Base-by-base conservation (phyloP, 2,329 filamentous ascomycete genomes). In the Nakataea oryzae region DNA sequence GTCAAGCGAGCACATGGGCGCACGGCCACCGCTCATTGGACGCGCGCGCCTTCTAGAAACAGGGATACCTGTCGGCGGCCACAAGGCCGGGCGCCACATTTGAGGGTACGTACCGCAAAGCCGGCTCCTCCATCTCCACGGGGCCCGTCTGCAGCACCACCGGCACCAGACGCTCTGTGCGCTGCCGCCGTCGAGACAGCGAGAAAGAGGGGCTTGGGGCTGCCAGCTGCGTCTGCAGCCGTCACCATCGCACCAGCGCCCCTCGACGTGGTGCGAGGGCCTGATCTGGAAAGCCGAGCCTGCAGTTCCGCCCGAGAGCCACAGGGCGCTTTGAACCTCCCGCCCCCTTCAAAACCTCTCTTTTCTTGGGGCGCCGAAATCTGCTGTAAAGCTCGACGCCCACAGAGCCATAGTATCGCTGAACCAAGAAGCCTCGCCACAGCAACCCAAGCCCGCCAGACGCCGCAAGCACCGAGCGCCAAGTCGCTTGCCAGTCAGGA, bases 1-100 rank as follows among this genome's bases (percentile, higher is more conserved):
- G 66, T 65, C 63, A 63, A 64, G 63, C 60, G 62, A 61, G 60
- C 60, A 63, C 63, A 66, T 67, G 67, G 67, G 66, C 64, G 58
- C 55, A 65, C 60, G 50, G 54, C 41, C 62, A 54, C 32, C 54
- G 60, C 59, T 61, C 29, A 69, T 69, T 69, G 67, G 67, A 59
- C 62, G 41, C 41, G 17, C 21, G 41, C 41, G 58, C 6, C 27
- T 27, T 34, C 32, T n/a, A 27, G 32, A 54, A 47, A 24, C n/a
- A 50, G 41, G 41, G 41, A 50, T 50, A 50, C 17, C 34, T 41
- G 34, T 8, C 41, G 21, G 13, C 30, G 9, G 9, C 30, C 9
- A 32, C 30, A 32, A 50, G 41, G 28, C 54, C 54, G 9, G 26
- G 54, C 28, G 24, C 54, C 54, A 57, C 54, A 57, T 27, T 57